Conservation (phyloP, 139 green algal species). For the Astrephomene gubernaculifera region DNA sequence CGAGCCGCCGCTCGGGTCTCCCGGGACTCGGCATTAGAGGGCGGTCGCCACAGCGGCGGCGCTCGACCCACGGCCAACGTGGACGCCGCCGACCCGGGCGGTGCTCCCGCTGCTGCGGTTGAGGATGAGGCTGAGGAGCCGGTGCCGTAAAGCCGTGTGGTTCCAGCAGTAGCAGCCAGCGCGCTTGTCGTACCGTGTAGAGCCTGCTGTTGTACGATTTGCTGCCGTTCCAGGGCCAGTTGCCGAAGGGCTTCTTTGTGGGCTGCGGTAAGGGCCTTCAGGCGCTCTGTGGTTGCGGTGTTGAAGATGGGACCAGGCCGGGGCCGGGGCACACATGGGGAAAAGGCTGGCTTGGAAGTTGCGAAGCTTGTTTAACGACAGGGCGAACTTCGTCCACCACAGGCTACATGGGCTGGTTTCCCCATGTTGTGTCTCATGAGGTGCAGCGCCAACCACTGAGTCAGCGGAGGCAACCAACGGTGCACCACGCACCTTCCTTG, state of each 20-base stretch:
- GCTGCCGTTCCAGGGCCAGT: constrained; percentile 14
- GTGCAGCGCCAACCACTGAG: too few species aligned
- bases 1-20: not conserved
- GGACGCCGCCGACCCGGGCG: not conserved
- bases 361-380: too few species aligned
- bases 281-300: not conserved
- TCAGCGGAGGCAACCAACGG: too few species aligned
- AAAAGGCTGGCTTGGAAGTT: too few species aligned
- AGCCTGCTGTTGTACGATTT: constrained; percentile 42
- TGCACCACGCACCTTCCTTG: too few species aligned
- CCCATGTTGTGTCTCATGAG: too few species aligned
- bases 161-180: not conserved
- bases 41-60: constrained; percentile 14
- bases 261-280: not conserved
- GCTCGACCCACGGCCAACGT: not conserved
- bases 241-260: constrained; percentile 34
- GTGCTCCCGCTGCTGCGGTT: too few species aligned
- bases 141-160: not conserved
- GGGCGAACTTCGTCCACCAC: too few species aligned
- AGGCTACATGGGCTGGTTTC: too few species aligned
- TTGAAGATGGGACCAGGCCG: not conserved
- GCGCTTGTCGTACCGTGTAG: not conserved
- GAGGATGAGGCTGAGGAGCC: too few species aligned
- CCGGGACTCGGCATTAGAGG: not conserved
- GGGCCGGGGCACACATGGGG: too few species aligned